Base-by-base conservation (phyloP, 176 grass and related monocot genomes). In the Oryza coarctata region DNA sequence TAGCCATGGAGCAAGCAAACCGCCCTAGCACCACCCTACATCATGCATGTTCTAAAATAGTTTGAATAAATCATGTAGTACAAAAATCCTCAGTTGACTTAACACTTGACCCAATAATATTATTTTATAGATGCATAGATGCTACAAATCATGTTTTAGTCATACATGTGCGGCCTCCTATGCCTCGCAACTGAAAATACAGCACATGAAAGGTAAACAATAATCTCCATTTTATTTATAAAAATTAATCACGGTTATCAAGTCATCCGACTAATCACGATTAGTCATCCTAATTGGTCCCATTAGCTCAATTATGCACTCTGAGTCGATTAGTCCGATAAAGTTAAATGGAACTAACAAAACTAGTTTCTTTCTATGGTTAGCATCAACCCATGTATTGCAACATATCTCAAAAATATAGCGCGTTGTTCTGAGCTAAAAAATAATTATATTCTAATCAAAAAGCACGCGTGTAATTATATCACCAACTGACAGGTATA, bases 31-130 rank as follows among this genome's bases (percentile, higher is more conserved):
- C 61, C 25, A 8, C 61, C 26, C 61, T 78, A 43, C 36, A 78
- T 11, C 34, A 44, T 65, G 58, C 60, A 65, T 78, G 60, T 65
- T 78, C 36, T 78, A 78, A 44, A n/a, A 45, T 15, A 64, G 61
- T 65, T 45, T 44, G 15, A 36, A 23, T 31, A 29, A 18, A 78
- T 65, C 25, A 78, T 65, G 35, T 4, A 23, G 73, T 9, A 22
- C 22, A 78, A 22, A 41, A 18, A 44, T 44, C 15, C 61, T 30
- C 15, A 11, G 44, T 63, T 65, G 25, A 63, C 36, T 65, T 62
- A 34, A 65, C 17, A 65, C 36, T 31, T 9, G 29, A 27, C 17
- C 17, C 26, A 45, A 78, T 9, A 78, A 45, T 58, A n/a, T 29
- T 65, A 65, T 29, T n/a, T n/a, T n/a, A n/a, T n/a, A n/a, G n/a